These are phyloP conservation scores for Diplocarpon mali DNA, from an alignment of 2,329 filamentous ascomycete species.

Conservation along the genomic window DNA sequence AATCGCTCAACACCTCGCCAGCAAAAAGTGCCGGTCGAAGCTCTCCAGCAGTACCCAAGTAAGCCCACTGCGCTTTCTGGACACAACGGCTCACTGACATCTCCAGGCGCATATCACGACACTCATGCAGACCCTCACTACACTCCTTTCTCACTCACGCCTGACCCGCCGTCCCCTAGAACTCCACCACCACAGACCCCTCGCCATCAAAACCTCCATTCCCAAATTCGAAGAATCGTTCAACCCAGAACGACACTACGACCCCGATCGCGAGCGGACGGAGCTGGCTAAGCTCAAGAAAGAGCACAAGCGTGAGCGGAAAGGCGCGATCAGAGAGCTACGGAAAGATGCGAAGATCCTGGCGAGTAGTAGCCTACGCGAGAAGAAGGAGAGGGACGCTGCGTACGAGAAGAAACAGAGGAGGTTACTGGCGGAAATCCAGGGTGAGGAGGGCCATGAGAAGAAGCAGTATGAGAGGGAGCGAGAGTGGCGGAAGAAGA, in stretches of 20 bases:
- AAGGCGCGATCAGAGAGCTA: slow-evolving; percentile 87
- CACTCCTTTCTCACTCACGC: slow-evolving; percentile 48
- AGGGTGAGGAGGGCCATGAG: slow-evolving; percentile 82
- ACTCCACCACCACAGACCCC: slow-evolving; percentile 78
- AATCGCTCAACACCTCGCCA: slow-evolving; percentile 50
- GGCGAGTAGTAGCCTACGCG: slow-evolving; percentile 73
- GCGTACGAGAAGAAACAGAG: slow-evolving; percentile 97
- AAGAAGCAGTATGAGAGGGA: slow-evolving; percentile 83
- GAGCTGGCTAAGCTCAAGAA: slow-evolving; percentile 74
- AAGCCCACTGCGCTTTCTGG: slow-evolving; percentile 3
- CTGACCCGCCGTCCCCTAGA: slow-evolving; percentile 66
- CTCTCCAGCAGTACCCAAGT: slow-evolving; percentile 32
- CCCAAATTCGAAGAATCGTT: slow-evolving; percentile 95
- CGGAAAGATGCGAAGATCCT: slow-evolving; percentile 93
- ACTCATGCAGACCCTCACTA: slow-evolving; percentile 33
- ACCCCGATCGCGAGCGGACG: slow-evolving; percentile 81
- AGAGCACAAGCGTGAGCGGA: slow-evolving; percentile 90
- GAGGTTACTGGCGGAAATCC: slow-evolving; percentile 85
- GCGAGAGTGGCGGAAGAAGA: slow-evolving; percentile 62
- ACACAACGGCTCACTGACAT: slow-evolving; percentile 11
- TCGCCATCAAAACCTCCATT: slow-evolving; percentile 77
- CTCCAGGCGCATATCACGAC: slow-evolving; percentile 18
- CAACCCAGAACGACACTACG: slow-evolving; percentile 94
- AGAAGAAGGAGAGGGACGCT: slow-evolving; percentile 88
- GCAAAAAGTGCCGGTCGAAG: slow-evolving; percentile 39